Evolutionary conservation across 345 rosid genomes (phyloP).

Genomic region (Aquilaria sinensis): DNA sequence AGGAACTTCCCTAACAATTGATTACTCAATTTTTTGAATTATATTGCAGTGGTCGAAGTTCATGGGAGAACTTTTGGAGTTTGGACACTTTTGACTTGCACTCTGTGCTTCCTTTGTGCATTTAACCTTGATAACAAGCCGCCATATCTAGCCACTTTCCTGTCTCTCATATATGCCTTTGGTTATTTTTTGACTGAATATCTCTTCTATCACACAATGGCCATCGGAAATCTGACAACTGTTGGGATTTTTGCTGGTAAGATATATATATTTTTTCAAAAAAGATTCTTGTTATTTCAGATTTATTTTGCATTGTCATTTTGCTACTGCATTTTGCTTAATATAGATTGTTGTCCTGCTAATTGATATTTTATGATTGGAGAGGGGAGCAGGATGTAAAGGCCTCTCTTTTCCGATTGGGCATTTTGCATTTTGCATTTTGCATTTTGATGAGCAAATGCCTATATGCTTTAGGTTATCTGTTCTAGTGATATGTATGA

Average conservation of each 20-base stretch:
- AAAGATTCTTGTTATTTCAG: not conserved
- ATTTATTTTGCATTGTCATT: not conserved
- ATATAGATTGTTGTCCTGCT: not conserved
- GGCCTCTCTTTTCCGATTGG: no score
- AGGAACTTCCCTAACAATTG: no score
- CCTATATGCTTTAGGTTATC: no score
- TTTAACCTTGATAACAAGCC: conserved; percentile 79
- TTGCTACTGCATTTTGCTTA: conserved; percentile 2
- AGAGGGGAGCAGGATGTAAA: no score
- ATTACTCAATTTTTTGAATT: no score
- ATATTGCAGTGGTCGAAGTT: conserved; percentile 79
- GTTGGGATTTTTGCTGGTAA: conserved; percentile 86
- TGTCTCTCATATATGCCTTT: conserved; percentile 81
- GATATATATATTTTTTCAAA: no score
- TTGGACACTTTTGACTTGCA: conserved; percentile 95
- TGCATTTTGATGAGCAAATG: not conserved
- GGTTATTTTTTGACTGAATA: conserved; percentile 84
- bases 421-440: not conserved
- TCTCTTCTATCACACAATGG: conserved; percentile 75
- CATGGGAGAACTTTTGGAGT: conserved; percentile 97
- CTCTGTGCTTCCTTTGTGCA: conserved; percentile 90
- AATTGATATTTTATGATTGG: conserved; percentile 7
- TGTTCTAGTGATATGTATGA: no score
- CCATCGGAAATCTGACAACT: conserved; percentile 60
- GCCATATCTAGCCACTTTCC: conserved; percentile 68